Evolutionary conservation across 2,329 filamentous ascomycete genomes (phyloP).

Genomic region (Aspergillaceae sp.): DNA sequence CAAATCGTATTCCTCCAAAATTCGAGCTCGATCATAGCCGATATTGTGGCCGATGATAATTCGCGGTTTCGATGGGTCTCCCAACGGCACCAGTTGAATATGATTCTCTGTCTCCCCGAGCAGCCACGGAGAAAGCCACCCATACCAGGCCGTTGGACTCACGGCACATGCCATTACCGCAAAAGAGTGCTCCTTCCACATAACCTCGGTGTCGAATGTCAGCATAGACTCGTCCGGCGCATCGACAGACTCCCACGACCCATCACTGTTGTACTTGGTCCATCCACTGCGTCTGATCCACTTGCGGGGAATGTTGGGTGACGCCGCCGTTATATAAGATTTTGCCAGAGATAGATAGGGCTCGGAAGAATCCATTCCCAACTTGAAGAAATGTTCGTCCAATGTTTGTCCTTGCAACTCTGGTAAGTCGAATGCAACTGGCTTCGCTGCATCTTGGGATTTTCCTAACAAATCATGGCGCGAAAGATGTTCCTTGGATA

Average conservation of each 20-base stretch:
- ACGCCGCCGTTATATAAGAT: conserved; percentile 56
- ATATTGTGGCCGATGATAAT: conserved; percentile 92
- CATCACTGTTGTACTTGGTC: conserved; percentile 82
- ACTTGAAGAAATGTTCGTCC: conserved; percentile 87
- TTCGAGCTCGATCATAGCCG: conserved; percentile 82
- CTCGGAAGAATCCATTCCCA: conserved; percentile 79
- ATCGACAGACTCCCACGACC: conserved; percentile 61
- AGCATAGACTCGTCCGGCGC: conserved; percentile 73
- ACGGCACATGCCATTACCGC: conserved; percentile 95
- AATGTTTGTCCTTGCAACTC: conserved; percentile 67
- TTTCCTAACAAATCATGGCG: conserved; percentile 86
- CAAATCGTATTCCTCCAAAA: conserved; percentile 81
- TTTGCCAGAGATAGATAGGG: conserved; percentile 72
- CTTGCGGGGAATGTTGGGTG: conserved; percentile 54
- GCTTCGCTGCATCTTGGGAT: conserved; percentile 65
- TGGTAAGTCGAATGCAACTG: conserved; percentile 81
- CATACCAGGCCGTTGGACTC: conserved; percentile 87
- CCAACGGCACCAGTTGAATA: conserved; percentile 77
- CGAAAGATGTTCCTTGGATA: conserved; percentile 72
- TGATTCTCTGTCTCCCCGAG: conserved; percentile 69
- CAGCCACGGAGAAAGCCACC: conserved; percentile 93
- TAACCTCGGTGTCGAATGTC: conserved; percentile 91
- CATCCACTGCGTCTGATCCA: conserved; percentile 79
- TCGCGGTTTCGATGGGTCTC: conserved; percentile 62
- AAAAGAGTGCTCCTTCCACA: conserved; percentile 88